These are phyloP conservation scores for Xylaria sp. DNA, from an alignment of 2,329 filamentous ascomycete genomes.

Conservation along the genomic window DNA sequence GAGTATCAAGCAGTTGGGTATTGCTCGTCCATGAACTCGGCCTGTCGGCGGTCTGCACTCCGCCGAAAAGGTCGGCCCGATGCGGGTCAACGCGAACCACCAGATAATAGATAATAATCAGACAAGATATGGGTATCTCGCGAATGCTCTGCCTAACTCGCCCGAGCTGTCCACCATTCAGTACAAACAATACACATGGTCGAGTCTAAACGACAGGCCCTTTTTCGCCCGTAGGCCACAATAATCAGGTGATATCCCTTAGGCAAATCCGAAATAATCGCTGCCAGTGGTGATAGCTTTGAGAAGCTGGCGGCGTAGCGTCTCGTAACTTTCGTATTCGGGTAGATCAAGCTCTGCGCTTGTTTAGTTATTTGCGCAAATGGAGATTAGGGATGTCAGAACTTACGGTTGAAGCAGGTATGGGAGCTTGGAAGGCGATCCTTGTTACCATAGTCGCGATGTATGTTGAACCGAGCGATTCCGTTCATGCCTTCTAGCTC, in stretches of 20 bases:
- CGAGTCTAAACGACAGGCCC: slow-evolving; percentile 3
- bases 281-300: slow-evolving; percentile 98
- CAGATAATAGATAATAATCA: slow-evolving; percentile 19
- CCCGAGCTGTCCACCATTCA: slow-evolving; percentile 30
- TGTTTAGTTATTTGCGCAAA: slow-evolving; percentile 51
- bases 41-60: slow-evolving; percentile 49
- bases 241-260: slow-evolving; percentile 49
- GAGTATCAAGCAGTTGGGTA: slow-evolving; percentile 17
- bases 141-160: slow-evolving; percentile 26
- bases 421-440: slow-evolving; percentile 95
- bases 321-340: slow-evolving; percentile 97
- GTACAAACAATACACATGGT: slow-evolving; percentile 35
- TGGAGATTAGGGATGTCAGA: slow-evolving; percentile 2
- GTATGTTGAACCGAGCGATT: slow-evolving; percentile 97
- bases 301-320: slow-evolving; percentile 85
- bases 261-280: slow-evolving; percentile 98
- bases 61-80: slow-evolving; percentile 37
- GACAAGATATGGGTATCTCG: slow-evolving; percentile 21
- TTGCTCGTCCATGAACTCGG: slow-evolving; percentile 29
- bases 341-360: slow-evolving; percentile 90
- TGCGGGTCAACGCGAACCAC: slow-evolving; percentile 24
- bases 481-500: slow-evolving; percentile 99
- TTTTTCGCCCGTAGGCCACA: slow-evolving; percentile 5
- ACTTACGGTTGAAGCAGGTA: slow-evolving; percentile 99
- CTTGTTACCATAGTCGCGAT: slow-evolving; percentile 97